phyloP scores from a whole-genome alignment of 257 asterid genomes.

The Ligustrum vulgare region DNA sequence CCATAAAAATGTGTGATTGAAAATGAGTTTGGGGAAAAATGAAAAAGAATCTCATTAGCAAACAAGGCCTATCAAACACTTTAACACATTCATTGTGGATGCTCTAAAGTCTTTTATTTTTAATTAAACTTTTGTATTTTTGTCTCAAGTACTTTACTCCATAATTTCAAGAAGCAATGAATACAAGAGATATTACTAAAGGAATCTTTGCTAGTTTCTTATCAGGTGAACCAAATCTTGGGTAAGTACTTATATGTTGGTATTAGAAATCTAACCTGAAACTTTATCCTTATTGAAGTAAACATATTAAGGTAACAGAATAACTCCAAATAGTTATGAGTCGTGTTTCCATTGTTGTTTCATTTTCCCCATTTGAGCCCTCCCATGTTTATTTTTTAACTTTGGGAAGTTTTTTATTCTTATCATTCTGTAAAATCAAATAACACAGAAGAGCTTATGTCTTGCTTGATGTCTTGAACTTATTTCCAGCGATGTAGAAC shows the following conservation, averaged over 20 bases:
- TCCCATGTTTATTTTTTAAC: not conserved
- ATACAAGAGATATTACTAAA: not conserved
- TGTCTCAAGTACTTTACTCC: not conserved
- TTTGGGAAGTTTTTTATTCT: not conserved
- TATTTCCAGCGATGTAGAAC: not conserved
- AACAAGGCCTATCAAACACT: too few species aligned
- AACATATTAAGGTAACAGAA: not conserved
- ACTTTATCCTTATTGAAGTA: not conserved
- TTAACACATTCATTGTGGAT: too few species aligned
- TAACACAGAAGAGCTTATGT: not conserved
- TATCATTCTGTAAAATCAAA: not conserved
- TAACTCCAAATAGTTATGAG: not conserved
- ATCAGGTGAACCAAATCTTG: not conserved
- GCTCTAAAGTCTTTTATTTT: too few species aligned
- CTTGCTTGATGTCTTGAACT: not conserved
- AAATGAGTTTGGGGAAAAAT: too few species aligned
- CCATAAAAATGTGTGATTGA: too few species aligned
- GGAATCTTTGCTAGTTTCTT: not conserved
- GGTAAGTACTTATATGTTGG: not conserved
- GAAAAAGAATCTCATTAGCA: too few species aligned
- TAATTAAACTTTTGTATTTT: not conserved
- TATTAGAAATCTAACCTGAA: not conserved
- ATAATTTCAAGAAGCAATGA: not conserved
- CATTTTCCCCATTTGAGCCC: not conserved
- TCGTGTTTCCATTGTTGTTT: not conserved